Conservation (phyloP, 2,329 filamentous ascomycete genomes). For the Raffaelea deltoideospora region DNA sequence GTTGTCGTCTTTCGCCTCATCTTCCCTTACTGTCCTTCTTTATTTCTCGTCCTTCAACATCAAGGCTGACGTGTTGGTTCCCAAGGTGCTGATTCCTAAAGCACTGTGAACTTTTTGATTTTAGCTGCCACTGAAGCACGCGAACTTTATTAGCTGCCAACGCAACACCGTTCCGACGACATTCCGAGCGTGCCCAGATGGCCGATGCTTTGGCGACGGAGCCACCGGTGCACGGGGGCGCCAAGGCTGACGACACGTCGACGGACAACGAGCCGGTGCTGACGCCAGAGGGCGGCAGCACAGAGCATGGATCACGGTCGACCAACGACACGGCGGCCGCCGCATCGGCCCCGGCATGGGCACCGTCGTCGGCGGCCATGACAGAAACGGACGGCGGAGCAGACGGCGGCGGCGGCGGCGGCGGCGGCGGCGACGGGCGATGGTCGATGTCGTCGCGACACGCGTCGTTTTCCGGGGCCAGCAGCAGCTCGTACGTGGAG, state of each 20-base stretch:
- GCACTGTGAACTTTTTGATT: conserved; percentile 22
- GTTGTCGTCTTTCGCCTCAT: background rate
- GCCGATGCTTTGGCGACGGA: too few species aligned
- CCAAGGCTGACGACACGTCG: conserved; percentile 21
- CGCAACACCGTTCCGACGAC: too few species aligned
- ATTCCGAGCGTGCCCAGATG: too few species aligned
- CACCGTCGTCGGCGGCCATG: conserved; percentile 27
- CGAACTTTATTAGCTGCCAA: too few species aligned
- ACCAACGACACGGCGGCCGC: too few species aligned
- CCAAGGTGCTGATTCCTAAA: conserved; percentile 25
- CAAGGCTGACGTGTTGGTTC: conserved; percentile 27
- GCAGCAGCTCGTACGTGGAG: conserved; percentile 72
- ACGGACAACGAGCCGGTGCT: conserved; percentile 28
- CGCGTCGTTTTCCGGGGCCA: conserved; percentile 68
- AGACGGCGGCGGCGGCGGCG: background rate
- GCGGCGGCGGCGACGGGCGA: conserved; percentile 13
- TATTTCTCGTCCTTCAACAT: background rate
- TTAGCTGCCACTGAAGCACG: too few species aligned
- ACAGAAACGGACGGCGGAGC: conserved; percentile 35
- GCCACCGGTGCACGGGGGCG: too few species aligned
- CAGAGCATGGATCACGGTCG: too few species aligned
- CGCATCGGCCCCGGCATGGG: too few species aligned
- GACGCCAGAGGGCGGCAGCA: conserved; percentile 25
- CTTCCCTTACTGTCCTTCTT: background rate
- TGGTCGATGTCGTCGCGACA: conserved; percentile 56